Conservation (phyloP, 2,329 filamentous ascomycete genomes). For the Scedosporium aurantiacum region DNA sequence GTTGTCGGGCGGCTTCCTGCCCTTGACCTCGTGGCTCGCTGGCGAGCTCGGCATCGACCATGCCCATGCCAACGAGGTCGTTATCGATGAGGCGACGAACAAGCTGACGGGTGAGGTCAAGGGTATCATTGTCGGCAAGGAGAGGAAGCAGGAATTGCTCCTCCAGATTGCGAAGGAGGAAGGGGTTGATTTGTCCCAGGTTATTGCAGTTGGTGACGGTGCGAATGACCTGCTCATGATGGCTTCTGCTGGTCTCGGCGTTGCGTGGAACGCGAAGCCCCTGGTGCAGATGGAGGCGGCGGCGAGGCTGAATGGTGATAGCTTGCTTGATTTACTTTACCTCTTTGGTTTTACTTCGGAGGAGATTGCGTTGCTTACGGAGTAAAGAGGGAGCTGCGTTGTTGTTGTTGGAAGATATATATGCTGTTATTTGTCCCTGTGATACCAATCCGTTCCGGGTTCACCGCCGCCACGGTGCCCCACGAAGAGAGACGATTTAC, state of each 20-base stretch:
- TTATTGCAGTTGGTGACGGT: conserved; percentile 68
- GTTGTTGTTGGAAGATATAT: background rate
- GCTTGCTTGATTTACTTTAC: conserved; percentile 60
- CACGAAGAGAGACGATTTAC: too few relatives aligned
- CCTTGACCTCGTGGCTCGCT: conserved; percentile 79
- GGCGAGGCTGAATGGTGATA: conserved; percentile 59
- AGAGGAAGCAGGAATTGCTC: conserved; percentile 63
- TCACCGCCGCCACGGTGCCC: background rate
- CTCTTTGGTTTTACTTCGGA: conserved; percentile 60
- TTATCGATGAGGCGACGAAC: conserved; percentile 42
- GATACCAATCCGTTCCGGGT: background rate
- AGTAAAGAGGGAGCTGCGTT: conserved; percentile 12
- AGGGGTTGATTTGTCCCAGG: conserved; percentile 52
- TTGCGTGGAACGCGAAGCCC: conserved; percentile 79
- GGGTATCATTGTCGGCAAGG: conserved; percentile 63
- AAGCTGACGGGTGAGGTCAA: conserved; percentile 61
- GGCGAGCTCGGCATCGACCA: conserved; percentile 73
- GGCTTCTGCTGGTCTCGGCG: conserved; percentile 60
- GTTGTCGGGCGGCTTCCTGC: conserved; percentile 83
- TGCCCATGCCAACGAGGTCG: conserved; percentile 77
- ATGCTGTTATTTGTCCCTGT: background rate
- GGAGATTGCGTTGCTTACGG: conserved; percentile 42
- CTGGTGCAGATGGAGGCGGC: conserved; percentile 69
- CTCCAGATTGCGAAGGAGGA: conserved; percentile 60
- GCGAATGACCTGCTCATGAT: conserved; percentile 79